Conservation (phyloP, 1,284 basidiomycete species). For the Ganoderma meredithae region DNA sequence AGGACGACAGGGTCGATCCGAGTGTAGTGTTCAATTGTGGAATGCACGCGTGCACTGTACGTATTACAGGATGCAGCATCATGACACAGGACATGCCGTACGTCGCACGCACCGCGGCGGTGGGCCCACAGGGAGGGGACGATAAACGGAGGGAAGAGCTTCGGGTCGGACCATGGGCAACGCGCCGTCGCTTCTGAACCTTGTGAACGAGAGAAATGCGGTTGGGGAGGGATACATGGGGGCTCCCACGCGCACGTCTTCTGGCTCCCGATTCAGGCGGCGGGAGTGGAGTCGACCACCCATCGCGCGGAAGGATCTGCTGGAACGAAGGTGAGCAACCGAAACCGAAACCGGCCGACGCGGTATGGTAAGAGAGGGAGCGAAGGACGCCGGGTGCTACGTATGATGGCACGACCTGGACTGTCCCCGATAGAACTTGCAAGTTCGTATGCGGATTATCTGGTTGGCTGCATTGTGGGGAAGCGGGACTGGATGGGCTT, state of each 20-base stretch:
- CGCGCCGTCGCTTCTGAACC: constrained; percentile 9
- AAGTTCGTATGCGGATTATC: not conserved
- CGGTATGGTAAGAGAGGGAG: not conserved
- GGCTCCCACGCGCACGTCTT: not conserved
- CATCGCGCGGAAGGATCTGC: not conserved
- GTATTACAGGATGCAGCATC: too few species aligned
- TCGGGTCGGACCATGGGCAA: constrained; percentile 13
- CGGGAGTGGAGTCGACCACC: not conserved
- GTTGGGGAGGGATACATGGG: not conserved
- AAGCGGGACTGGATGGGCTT: not conserved
- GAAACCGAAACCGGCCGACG: not conserved
- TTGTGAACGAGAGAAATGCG: not conserved
- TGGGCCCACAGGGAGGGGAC: not conserved
- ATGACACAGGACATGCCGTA: not conserved
- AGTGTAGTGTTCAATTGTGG: not conserved
- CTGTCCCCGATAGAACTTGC: not conserved
- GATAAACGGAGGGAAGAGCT: constrained; percentile 1
- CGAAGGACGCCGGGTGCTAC: not conserved
- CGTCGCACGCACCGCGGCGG: not conserved
- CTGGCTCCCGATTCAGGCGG: not conserved
- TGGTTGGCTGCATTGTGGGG: not conserved
- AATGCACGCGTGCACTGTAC: too few species aligned
- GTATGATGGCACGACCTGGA: not conserved
- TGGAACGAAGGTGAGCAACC: not conserved
- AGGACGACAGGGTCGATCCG: not conserved